Conservation (phyloP, 257 asterid genomes). For the Cinchona pubescens region DNA sequence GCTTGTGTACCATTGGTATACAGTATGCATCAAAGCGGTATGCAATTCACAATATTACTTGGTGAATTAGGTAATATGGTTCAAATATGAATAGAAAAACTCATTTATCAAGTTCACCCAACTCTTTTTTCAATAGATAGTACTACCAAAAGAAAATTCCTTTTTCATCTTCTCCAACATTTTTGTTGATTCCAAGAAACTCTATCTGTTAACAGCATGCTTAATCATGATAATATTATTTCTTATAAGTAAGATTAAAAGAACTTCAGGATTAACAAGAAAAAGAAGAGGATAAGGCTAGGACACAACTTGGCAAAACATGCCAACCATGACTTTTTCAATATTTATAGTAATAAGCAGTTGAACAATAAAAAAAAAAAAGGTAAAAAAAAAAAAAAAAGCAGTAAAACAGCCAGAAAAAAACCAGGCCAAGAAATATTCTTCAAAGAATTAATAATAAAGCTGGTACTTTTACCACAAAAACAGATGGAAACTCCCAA, state of each 20-base stretch:
- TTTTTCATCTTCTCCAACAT: not conserved
- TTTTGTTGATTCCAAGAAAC: not conserved
- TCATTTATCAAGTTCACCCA: not conserved
- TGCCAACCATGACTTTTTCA: not conserved
- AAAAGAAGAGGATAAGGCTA: slow-evolving; percentile 12
- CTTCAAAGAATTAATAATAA: not conserved
- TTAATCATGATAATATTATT: not conserved
- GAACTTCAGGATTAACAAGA: slow-evolving; percentile 7
- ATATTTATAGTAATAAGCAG: slow-evolving; percentile 8
- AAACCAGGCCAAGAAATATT: not conserved
- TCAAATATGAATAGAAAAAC: too few relatives aligned
- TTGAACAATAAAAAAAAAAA: slow-evolving; percentile 3
- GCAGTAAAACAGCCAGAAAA: slow-evolving; percentile 2
- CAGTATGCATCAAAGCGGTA: too few relatives aligned
- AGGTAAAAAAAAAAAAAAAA: not conserved
- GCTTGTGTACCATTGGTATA: too few relatives aligned
- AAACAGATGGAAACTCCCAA: slow-evolving; percentile 17
- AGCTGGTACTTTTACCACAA: slow-evolving; percentile 3
- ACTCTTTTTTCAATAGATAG: not conserved
- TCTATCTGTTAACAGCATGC: not conserved
- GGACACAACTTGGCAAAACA: slow-evolving; percentile 6
- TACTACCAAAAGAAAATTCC: not conserved
- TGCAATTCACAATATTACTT: too few relatives aligned
- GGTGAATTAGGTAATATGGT: too few relatives aligned
- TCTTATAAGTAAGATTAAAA: not conserved